Base-by-base conservation (phyloP, 148 eudicot genomes). In the Persicaria tinctoria region DNA sequence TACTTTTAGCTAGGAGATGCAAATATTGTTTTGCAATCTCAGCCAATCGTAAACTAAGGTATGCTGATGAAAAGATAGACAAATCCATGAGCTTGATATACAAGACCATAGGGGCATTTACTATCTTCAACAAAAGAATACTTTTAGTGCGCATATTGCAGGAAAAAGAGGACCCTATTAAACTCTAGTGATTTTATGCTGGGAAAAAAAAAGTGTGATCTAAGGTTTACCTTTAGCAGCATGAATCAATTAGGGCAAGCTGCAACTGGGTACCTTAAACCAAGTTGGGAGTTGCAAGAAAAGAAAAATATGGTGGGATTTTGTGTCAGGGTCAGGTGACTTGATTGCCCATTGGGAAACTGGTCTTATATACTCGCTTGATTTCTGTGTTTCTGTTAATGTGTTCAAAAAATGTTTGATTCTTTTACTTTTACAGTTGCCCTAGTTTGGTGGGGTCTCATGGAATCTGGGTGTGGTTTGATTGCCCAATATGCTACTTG, bases 101-200 rank as follows among this genome's bases (percentile, higher is more conserved):
- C 11, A 11, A 18, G 14, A 49, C 48, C 11, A 1, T 71, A 20
- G 4, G 57, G 74, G 45, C 54, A n/a, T 23, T 44, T 72, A 50
- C 74, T 72, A 9, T 50, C 17, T 46, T 23, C 45, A 72, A 50
- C 38, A 56, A 49, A 72, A 51, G 54, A 72, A 72, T 72, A 72
- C 59, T 72, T 72, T 27, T 50, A 50, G 45, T 72, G 47, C 23
- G 57, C 18, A 46, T 47, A 71, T 38, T 71, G 18, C 5, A 11
- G 74, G 7, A 23, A 71, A 32, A 49, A 71, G 32, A 3, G 73
- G 51, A 48, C 27, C 53, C 44, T 23, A 11, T 48, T 76, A 54
- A 75, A 73, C 79, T 76, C 74, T 16, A 72, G 74, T 47, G 82
- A 80, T 80, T 76, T 80, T 76, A 80, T 80, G 79, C 82, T 73